phyloP scores from a whole-genome alignment of 805 yeast species.

The Geotrichum ghanense region DNA sequence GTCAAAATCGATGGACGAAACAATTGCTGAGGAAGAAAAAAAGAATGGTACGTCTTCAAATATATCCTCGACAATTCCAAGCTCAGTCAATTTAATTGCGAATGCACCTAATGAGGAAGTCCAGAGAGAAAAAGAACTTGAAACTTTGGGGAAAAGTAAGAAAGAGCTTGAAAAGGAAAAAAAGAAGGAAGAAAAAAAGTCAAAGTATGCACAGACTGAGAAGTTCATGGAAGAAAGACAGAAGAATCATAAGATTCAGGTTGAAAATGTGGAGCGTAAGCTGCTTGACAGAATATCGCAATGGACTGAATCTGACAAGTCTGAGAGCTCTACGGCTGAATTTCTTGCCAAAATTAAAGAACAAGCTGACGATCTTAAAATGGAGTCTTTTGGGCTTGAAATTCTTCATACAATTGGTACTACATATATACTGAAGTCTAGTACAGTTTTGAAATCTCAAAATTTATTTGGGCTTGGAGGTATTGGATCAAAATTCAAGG shows the following conservation, averaged over 20 bases:
- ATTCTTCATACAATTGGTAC: constrained; percentile 68
- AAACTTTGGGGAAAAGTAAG: constrained; percentile 20
- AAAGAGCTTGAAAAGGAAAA: constrained; percentile 22
- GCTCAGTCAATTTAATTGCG: constrained; percentile 6
- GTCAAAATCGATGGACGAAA: constrained; percentile 44
- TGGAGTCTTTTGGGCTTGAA: constrained; percentile 93
- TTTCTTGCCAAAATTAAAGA: constrained; percentile 55
- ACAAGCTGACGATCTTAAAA: constrained; percentile 83
- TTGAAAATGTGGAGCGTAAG: constrained; percentile 49
- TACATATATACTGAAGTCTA: constrained; percentile 64
- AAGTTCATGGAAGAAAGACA: constrained; percentile 70
- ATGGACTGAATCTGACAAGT: constrained; percentile 51
- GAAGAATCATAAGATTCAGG: constrained; percentile 50
- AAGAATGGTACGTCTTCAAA: constrained; percentile 2
- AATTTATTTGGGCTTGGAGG: constrained; percentile 83
- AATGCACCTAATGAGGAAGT: constrained; percentile 4
- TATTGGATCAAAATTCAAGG: constrained; percentile 67
- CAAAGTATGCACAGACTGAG: constrained; percentile 41
- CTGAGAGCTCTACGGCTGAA: constrained; percentile 46
- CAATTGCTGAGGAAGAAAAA: constrained; percentile 15
- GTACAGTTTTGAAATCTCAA: constrained; percentile 59
- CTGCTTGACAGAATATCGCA: constrained; percentile 44
- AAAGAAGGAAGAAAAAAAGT: constrained; percentile 19
- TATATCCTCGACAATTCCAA: not conserved
- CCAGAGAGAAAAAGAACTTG: constrained; percentile 6